These are phyloP conservation scores for Tinospora cordifolia DNA, from an alignment of 164 flowering plant genomes.

Conservation along the genomic window DNA sequence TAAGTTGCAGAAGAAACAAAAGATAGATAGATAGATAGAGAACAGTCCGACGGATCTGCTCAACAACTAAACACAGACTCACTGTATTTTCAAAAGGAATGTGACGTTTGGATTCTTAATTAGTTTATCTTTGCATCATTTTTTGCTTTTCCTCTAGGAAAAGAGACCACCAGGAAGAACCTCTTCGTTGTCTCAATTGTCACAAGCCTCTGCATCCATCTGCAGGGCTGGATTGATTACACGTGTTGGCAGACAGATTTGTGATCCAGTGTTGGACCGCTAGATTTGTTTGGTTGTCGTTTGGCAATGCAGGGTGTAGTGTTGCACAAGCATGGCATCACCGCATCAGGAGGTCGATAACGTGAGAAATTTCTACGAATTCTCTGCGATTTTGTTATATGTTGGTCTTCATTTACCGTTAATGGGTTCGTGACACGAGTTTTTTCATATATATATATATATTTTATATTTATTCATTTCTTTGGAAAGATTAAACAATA, in stretches of 20 bases:
- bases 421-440: too few relatives aligned
- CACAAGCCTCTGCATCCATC: background rate
- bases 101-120: background rate
- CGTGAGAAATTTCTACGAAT: too few relatives aligned
- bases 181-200: too few relatives aligned
- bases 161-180: background rate
- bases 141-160: background rate
- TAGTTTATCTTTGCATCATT: background rate
- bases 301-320: too few relatives aligned
- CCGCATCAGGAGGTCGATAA: too few relatives aligned
- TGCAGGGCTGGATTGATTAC: background rate
- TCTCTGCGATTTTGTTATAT: too few relatives aligned
- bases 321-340: too few relatives aligned
- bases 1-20: background rate
- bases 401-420: too few relatives aligned
- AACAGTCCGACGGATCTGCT: constrained; percentile 1
- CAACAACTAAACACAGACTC: background rate
- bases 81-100: background rate
- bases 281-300: background rate
- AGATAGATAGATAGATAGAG: background rate
- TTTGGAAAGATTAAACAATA: too few relatives aligned
- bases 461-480: too few relatives aligned
- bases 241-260: background rate
- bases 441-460: too few relatives aligned
- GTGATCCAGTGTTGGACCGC: background rate